Conservation (phyloP, 306 rosid genomes). For the Phaseolus lunatus region DNA sequence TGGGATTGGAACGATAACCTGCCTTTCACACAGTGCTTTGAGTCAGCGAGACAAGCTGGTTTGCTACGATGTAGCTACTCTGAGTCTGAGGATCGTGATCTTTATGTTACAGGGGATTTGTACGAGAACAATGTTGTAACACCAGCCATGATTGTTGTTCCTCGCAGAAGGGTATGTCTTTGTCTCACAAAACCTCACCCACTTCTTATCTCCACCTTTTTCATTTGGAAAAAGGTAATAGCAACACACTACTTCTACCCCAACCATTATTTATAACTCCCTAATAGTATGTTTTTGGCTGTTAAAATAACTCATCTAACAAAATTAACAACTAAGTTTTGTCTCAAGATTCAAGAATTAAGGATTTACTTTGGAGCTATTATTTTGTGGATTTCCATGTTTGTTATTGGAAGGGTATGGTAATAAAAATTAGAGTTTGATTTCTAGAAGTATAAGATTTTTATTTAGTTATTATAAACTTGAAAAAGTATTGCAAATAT, state of each 20-base stretch:
- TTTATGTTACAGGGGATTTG: conserved; percentile 77
- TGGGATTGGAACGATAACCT: conserved; percentile 93
- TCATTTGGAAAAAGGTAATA: no score
- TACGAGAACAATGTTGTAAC: conserved; percentile 76
- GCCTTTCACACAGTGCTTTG: conserved; percentile 90
- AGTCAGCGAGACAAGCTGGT: conserved; percentile 73
- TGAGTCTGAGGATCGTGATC: conserved; percentile 66
- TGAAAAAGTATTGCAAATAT: no score
- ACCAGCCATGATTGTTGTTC: conserved; percentile 88
- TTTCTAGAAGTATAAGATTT: neutral
- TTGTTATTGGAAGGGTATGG: neutral
- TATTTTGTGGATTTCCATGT: neutral
- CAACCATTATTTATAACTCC: no score
- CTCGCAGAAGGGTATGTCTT: conserved; percentile 69
- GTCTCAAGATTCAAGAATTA: neutral
- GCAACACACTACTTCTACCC: no score
- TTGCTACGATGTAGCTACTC: conserved; percentile 59
- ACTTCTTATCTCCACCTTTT: no score
- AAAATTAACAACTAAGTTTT: no score
- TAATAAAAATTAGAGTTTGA: no score
- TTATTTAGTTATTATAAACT: no score
- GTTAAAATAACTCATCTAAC: no score
- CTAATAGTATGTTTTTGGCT: neutral
- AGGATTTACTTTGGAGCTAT: neutral
- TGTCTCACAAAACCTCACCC: no score